phyloP scores from a whole-genome alignment of 2,329 filamentous ascomycete species.

The Neofusicoccum parvum region DNA sequence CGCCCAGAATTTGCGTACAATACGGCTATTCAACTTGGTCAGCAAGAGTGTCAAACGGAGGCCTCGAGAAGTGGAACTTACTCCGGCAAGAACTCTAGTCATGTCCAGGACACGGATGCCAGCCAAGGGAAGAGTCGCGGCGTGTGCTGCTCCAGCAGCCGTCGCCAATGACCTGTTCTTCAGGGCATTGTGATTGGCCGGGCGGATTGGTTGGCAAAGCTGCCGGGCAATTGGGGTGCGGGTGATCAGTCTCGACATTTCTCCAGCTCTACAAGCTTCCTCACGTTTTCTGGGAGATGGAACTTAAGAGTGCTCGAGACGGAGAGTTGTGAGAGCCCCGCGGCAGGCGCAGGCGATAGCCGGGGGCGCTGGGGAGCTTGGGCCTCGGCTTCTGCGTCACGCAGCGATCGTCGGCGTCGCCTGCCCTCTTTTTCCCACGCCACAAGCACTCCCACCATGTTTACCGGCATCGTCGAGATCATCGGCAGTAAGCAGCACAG shows the following conservation, averaged over 20 bases:
- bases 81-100: conserved; percentile 92
- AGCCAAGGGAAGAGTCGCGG: conserved; percentile 68
- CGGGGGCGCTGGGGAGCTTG: neutral
- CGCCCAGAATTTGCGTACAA: conserved; percentile 93
- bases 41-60: neutral
- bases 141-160: conserved; percentile 21
- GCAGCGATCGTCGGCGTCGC: neutral
- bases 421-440: neutral
- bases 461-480: conserved; percentile 69
- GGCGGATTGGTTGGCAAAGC: neutral
- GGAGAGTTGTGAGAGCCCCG: neutral
- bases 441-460: conserved; percentile 62
- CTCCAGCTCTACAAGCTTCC: neutral
- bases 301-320: neutral
- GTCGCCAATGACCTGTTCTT: conserved; percentile 6
- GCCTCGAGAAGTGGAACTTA: conserved; percentile 49
- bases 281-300: neutral
- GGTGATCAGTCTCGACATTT: conserved; percentile 1
- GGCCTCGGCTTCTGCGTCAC: conserved; percentile 11
- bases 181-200: neutral
- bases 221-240: neutral
- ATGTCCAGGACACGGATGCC: conserved; percentile 92
- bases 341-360: neutral
- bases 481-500: conserved; percentile 75
- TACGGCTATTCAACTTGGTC: conserved; percentile 69